These are phyloP conservation scores for Phallus indusiatus DNA, from an alignment of 768 basidiomycete genomes.

Conservation along the genomic window DNA sequence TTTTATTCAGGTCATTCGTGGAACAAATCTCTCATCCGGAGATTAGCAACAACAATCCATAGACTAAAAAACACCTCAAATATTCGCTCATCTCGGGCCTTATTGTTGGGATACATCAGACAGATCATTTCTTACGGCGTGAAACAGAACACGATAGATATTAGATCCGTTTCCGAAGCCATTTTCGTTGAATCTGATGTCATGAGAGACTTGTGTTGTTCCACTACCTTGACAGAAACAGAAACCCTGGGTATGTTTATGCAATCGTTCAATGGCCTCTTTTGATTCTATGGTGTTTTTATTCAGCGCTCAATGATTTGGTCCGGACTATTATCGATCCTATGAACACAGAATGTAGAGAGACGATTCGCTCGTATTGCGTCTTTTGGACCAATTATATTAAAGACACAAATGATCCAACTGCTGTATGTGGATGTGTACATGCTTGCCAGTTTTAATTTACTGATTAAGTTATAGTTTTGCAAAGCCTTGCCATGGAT, in stretches of 20 bases:
- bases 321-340: slow-evolving; percentile 31
- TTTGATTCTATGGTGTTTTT: background rate
- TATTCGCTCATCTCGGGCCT: background rate
- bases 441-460: slow-evolving; percentile 8
- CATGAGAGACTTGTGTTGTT: slow-evolving; percentile 1
- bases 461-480: slow-evolving; percentile 9
- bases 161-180: background rate
- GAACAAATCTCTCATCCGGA: background rate
- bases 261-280: background rate
- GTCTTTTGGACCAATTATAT: slow-evolving; percentile 31
- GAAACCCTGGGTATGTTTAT: background rate
- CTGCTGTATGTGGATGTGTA: slow-evolving; percentile 12
- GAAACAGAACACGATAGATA: background rate
- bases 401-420: background rate
- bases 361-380: slow-evolving; percentile 31
- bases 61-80: background rate
- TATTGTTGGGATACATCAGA: background rate
- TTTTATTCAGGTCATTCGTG: slow-evolving; percentile 14
- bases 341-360: slow-evolving; percentile 26
- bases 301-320: slow-evolving; percentile 33
- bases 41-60: slow-evolving; percentile 2
- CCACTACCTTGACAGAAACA: background rate
- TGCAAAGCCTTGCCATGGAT: slow-evolving; percentile 38
- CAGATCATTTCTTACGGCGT: background rate
- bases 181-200: slow-evolving; percentile 4